These are phyloP conservation scores for Elymus sibiricus DNA, from an alignment of 176 grass and related monocot species.

Conservation along the genomic window DNA sequence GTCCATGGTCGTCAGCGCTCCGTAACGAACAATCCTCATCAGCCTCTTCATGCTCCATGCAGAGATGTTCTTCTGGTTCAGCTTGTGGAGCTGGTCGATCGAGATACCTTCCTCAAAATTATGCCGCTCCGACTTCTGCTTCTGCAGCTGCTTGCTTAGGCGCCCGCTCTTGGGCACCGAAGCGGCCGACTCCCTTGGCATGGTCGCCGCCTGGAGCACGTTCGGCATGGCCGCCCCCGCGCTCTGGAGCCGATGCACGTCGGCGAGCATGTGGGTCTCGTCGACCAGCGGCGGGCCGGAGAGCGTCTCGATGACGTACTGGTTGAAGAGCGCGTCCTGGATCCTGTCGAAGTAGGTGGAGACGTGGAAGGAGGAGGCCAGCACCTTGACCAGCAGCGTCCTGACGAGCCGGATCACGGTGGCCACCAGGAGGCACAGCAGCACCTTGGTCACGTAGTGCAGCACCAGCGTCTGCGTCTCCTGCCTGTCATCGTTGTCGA, in stretches of 20 bases:
- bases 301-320: slow-evolving; percentile 93
- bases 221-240: slow-evolving; percentile 59
- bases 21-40: slow-evolving; percentile 84
- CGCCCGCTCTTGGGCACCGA: slow-evolving; percentile 36
- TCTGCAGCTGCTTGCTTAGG: slow-evolving; percentile 53
- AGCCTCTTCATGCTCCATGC: slow-evolving; percentile 98
- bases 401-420: slow-evolving; percentile 74
- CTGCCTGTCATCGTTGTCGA: slow-evolving; percentile 48
- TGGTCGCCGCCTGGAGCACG: slow-evolving; percentile 45
- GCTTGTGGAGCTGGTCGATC: slow-evolving; percentile 80
- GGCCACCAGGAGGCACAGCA: slow-evolving; percentile 82
- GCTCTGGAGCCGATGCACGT: slow-evolving; percentile 76
- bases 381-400: slow-evolving; percentile 90
- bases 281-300: slow-evolving; percentile 76
- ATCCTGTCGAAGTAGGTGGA: slow-evolving; percentile 98
- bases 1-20: slow-evolving; percentile 73
- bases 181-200: slow-evolving; percentile 30
- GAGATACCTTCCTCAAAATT: slow-evolving; percentile 58
- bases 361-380: slow-evolving; percentile 93
- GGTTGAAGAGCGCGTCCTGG: slow-evolving; percentile 93
- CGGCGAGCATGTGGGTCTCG: slow-evolving; percentile 63
- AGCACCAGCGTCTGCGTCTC: slow-evolving; percentile 48
- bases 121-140: slow-evolving; percentile 40
- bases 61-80: slow-evolving; percentile 91
- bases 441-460: slow-evolving; percentile 81